These are phyloP conservation scores for Fraxinus platypoda DNA, from an alignment of 305 asterid genomes.

Conservation along the genomic window DNA sequence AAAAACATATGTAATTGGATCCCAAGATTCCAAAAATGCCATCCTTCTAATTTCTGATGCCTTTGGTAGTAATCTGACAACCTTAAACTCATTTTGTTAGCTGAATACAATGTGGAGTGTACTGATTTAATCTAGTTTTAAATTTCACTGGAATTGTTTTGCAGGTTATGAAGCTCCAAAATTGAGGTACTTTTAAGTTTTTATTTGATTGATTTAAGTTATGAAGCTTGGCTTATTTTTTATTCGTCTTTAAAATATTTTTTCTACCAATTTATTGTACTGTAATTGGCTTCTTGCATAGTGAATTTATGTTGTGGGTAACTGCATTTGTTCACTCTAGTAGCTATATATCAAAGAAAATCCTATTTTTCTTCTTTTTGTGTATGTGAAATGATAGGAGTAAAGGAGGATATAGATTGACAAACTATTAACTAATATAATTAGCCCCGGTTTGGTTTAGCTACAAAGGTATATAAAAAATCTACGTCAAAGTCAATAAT, in stretches of 20 bases:
- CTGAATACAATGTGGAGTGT: neutral
- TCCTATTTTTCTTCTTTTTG: too few species aligned
- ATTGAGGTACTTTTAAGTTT: constrained; percentile 40
- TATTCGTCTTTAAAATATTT: neutral
- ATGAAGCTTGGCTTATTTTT: neutral
- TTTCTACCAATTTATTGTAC: neutral
- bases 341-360: too few species aligned
- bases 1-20: constrained; percentile 39
- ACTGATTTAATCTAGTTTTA: neutral
- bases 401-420: too few species aligned
- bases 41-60: constrained; percentile 48
- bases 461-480: too few species aligned
- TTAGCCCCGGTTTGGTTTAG: too few species aligned
- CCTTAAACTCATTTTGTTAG: neutral
- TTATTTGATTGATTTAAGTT: neutral
- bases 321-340: neutral
- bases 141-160: neutral
- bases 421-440: too few species aligned
- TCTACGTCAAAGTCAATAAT: too few species aligned
- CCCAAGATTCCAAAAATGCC: constrained; percentile 43
- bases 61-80: constrained; percentile 30
- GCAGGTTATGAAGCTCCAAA: constrained; percentile 59
- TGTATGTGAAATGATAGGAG: too few species aligned
- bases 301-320: neutral
- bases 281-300: neutral